These are phyloP conservation scores for Naumovozyma dairenensis DNA, from an alignment of 805 yeast genomes.

Conservation along the genomic window DNA sequence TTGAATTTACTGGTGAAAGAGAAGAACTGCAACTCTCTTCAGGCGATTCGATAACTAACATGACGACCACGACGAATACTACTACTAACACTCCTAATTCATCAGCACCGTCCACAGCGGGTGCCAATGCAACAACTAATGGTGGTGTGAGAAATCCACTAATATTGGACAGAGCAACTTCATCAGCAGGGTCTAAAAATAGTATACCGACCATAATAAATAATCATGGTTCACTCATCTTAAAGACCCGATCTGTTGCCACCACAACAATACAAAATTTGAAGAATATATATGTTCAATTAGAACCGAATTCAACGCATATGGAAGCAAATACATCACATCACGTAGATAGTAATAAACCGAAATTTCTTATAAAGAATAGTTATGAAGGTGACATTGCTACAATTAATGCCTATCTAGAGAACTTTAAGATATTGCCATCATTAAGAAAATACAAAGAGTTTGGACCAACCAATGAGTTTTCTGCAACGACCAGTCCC, in stretches of 20 bases:
- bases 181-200: neutral
- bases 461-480: conserved; percentile 39
- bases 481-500: conserved; percentile 3
- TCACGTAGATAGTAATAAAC: conserved; percentile 19
- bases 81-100: too few relatives aligned
- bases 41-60: too few relatives aligned
- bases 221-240: conserved; percentile 28
- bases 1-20: conserved; percentile 13
- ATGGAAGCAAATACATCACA: conserved; percentile 2
- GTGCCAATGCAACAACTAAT: neutral
- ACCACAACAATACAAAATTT: conserved; percentile 31
- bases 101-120: neutral
- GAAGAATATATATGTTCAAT: conserved; percentile 39
- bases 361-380: conserved; percentile 32
- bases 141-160: neutral
- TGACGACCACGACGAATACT: too few relatives aligned
- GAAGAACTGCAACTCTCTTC: too few relatives aligned
- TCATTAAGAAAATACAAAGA: conserved; percentile 51
- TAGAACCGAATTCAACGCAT: conserved; percentile 21
- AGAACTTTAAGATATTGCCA: conserved; percentile 45
- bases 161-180: neutral
- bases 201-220: conserved; percentile 9
- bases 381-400: conserved; percentile 64
- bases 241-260: conserved; percentile 32
- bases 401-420: conserved; percentile 47